Evolutionary conservation across 2,329 filamentous ascomycete genomes (phyloP), one percentile per base, ranked within the genome.

Genomic region (Fusarium odoratissimum): DNA sequence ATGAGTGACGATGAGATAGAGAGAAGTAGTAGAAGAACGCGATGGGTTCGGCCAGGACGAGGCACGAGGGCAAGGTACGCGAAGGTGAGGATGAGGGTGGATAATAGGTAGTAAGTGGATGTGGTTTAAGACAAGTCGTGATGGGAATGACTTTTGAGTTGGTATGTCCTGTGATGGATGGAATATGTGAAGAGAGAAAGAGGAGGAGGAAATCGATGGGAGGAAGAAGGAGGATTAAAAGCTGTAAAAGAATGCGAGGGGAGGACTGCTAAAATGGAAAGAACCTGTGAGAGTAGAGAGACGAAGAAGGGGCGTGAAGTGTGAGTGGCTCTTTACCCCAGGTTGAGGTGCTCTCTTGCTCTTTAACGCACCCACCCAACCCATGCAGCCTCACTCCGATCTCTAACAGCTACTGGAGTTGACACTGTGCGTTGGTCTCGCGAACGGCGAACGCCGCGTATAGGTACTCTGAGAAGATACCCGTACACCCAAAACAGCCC

Each of bases 321-420:
- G 75, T 73, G 73, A 77, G 75, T 78, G 76, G 73, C 72, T 76
- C 76, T 77, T 76, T 69, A 69, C 66, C 66, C 66, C 66, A 69
- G 66, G 66, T 69, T 69, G 66, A 69, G 59, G 65, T 69, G 64
- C 66, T 69, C 48, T 51, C 30, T 51, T 25, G n/a, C 64, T 68
- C 66, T 69, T 58, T 52, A 52, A 69, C 49, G 49, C 49, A 30
- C 33, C 64, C 57, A 68, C 64, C 54, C 45, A 62, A 67, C 55
- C 66, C 66, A 69, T 69, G 59, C 58, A 69, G 66, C 66, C 66
- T 69, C 66, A 69, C 65, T 69, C 65, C 66, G 66, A 69, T 69
- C 66, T 69, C 58, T 28, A 52, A 64, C 56, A 69, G 58, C 23
- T 52, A 19, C 16, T 60, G 48, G 60, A 60, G 46, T 69, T 78